phyloP scores from a whole-genome alignment of 371 early-diverging fungal species.

The Encephalitozoon intestinalis region DNA sequence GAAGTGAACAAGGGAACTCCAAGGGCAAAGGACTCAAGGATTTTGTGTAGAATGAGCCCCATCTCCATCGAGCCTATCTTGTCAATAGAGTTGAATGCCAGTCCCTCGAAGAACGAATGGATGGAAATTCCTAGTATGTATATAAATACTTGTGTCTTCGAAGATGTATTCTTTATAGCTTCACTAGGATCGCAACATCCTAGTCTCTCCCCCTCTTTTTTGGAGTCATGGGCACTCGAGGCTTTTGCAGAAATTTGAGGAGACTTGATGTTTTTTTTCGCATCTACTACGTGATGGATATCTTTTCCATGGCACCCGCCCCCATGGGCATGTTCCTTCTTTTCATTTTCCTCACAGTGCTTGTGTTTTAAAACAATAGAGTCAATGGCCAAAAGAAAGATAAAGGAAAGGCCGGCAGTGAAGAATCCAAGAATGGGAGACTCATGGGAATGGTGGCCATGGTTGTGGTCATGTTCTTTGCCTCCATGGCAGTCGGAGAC shows the following conservation, averaged over 20 bases:
- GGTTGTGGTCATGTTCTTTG: constrained; percentile 15
- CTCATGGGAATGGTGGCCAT: constrained; percentile 16
- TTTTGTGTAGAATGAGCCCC: constrained; percentile 59
- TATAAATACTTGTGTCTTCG: constrained; percentile 54
- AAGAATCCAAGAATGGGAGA: constrained; percentile 36
- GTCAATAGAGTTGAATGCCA: constrained; percentile 43
- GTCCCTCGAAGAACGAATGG: constrained; percentile 62
- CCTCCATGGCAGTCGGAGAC: constrained; percentile 11
- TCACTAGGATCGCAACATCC: constrained; percentile 44
- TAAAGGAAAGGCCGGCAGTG: constrained; percentile 49
- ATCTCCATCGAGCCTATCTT: constrained; percentile 42
- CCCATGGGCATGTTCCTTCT: neutral
- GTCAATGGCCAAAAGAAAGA: constrained; percentile 54
- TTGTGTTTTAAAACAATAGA: constrained; percentile 50
- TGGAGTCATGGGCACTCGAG: neutral
- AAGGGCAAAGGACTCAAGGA: constrained; percentile 60
- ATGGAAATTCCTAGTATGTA: constrained; percentile 58
- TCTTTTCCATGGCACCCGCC: neutral
- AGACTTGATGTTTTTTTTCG: neutral
- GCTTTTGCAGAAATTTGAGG: neutral
- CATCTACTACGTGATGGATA: neutral
- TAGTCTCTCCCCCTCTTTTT: neutral
- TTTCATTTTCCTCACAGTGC: constrained; percentile 52
- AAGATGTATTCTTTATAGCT: constrained; percentile 44
- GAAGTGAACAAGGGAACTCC: constrained; percentile 56